Conservation (phyloP, 441 rosid genomes). For the Theobroma grandiflorum region DNA sequence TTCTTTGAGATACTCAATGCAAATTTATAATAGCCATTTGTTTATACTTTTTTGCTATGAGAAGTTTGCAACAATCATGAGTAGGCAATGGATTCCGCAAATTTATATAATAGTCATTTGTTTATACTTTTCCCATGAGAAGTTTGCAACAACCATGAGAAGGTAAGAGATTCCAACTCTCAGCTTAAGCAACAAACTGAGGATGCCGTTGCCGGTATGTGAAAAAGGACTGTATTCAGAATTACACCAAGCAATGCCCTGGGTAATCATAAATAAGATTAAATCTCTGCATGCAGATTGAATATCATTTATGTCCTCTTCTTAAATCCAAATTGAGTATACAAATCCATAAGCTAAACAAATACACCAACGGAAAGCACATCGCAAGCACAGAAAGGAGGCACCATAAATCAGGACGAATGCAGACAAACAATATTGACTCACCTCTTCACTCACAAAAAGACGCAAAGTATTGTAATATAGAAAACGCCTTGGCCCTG, state of each 20-base stretch:
- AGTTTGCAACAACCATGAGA: neutral
- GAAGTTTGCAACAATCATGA: neutral
- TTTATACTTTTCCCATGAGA: neutral
- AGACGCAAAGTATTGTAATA: constrained; percentile 69
- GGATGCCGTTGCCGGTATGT: neutral
- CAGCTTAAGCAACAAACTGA: neutral
- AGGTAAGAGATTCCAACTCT: neutral
- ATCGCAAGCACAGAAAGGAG: neutral
- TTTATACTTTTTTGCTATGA: neutral
- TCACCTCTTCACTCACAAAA: constrained; percentile 78
- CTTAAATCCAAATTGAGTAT: neutral
- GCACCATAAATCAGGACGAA: neutral
- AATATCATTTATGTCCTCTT: neutral
- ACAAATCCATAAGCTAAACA: neutral
- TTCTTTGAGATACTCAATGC: neutral
- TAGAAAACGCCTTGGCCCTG: constrained; percentile 82
- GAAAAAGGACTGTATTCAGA: neutral
- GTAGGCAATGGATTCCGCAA: neutral
- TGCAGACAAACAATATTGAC: neutral
- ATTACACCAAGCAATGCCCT: neutral
- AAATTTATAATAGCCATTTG: neutral
- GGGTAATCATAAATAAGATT: neutral
- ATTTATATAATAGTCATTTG: neutral
- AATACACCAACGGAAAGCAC: neutral
- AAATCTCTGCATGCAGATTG: neutral